Base-by-base conservation (phyloP, 371 early-diverging fungal species). In the Umbelopsis sp. region DNA sequence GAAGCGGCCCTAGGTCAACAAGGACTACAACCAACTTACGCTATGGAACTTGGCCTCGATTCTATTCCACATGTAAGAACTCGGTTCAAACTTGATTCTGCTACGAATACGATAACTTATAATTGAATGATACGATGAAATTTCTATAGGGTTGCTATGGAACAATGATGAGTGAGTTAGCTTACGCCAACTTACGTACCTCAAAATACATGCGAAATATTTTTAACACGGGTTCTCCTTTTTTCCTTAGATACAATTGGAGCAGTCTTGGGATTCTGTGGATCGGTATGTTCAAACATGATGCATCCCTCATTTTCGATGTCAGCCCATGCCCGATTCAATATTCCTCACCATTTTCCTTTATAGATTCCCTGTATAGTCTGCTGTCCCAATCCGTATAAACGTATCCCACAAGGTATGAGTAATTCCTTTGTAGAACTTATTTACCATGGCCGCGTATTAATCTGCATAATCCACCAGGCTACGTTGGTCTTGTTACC, bases 361-460 rank as follows among this genome's bases (percentile, higher is more conserved):
- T 20, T 14, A 29, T 48, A 77, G 77, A 67, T 82, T 52, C 82
- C 82, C 32, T 82, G 82, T 64, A 66, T 74, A 45, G 11, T 76
- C 67, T 93, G 90, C 73, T 95, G 83, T 70, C 91, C 93, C 0
- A 93, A 92, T 70, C 96, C 96, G 25, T 95, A 84, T 72, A 88
- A 89, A 66, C 76, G 80, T 38, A 83, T 95, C 11, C 71, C 72
- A 11, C 92, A 93, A 80, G 82, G 81, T 75, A 70, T 14, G 63
- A 12, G 20, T 29, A 41, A 10, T 32, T 37, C 51, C 44, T n/a
- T 20, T 20, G 46, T n/a, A 45, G 29, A 16, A 63, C 10, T 29
- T 22, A 20, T 5, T 29, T 7, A 11, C 24, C 48, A n/a, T 53
- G 18, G 32, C 12, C 5, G 35, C 57, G n/a, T 35, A 14, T 57